Percentiles rank a stretch among this genome's conserved stretches.
These are phyloP conservation scores for Termitomyces sp. DNA, from an alignment of 768 basidiomycete species.

Conservation along the genomic window DNA sequence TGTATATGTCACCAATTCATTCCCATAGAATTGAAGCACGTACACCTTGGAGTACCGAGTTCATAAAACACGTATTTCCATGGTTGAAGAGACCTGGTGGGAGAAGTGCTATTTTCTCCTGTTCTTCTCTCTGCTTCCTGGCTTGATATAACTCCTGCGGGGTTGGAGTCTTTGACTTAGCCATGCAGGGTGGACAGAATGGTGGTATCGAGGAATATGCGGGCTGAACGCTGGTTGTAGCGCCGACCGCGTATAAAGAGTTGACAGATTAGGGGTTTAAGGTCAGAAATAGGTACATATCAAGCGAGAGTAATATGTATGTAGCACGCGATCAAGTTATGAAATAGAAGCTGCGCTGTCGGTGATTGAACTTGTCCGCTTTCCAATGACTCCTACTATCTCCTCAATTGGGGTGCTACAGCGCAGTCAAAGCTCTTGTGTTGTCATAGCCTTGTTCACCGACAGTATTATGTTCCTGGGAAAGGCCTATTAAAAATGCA, in stretches of 20 bases:
- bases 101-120: slow-evolving; percentile 50
- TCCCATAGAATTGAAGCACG: slow-evolving; percentile 25
- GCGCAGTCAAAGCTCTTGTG: not conserved
- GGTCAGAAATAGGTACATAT: slow-evolving; percentile 3
- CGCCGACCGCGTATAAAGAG: not conserved
- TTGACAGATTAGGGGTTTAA: slow-evolving; percentile 1
- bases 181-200: slow-evolving; percentile 27
- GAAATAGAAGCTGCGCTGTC: not conserved
- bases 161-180: slow-evolving; percentile 48
- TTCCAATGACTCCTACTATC: not conserved
- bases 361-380: not conserved
- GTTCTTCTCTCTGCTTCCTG: slow-evolving; percentile 55
- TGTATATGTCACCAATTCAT: not conserved
- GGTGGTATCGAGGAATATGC: not conserved
- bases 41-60: slow-evolving; percentile 87
- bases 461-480: not conserved
- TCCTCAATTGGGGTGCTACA: not conserved
- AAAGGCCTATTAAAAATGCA: not conserved
- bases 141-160: slow-evolving; percentile 61
- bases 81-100: slow-evolving; percentile 77
- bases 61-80: slow-evolving; percentile 95
- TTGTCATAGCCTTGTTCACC: not conserved
- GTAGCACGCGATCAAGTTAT: slow-evolving; percentile 2
- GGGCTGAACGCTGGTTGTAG: not conserved
- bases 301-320: not conserved